phyloP scores from a whole-genome alignment of 257 asterid species.

The Plectranthus barbatus region DNA sequence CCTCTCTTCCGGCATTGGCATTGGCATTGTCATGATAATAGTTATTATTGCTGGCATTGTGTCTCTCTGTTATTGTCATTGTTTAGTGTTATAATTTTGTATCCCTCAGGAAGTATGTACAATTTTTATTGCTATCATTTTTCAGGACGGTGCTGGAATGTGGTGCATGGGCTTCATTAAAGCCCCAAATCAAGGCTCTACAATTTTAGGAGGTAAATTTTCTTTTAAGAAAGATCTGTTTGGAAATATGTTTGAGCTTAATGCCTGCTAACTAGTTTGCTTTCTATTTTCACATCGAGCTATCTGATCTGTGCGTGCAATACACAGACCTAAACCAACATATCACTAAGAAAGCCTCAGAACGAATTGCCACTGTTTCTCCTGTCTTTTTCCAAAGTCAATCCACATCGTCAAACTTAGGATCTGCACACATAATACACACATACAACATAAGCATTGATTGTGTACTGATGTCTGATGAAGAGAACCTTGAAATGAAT shows the following conservation, averaged over 20 bases:
- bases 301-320: background rate
- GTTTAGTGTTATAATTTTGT: background rate
- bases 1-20: background rate
- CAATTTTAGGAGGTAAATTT: slow-evolving; percentile 82
- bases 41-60: background rate
- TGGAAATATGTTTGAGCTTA: background rate
- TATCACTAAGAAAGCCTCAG: background rate
- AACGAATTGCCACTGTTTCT: background rate
- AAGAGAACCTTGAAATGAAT: background rate
- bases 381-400: background rate
- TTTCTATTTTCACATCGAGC: background rate
- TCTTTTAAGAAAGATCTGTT: background rate
- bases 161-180: slow-evolving; percentile 93
- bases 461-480: background rate
- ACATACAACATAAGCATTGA: background rate
- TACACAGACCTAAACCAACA: background rate
- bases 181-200: slow-evolving; percentile 47
- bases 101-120: background rate
- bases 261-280: background rate
- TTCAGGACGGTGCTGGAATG: slow-evolving; percentile 67
- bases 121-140: slow-evolving; percentile 7
- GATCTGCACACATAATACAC: background rate
- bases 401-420: background rate
- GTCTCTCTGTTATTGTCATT: background rate
- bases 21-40: background rate